A percentile compares a stretch with the other conserved stretches of the same genome.
These are phyloP conservation scores for Penicillium goetzii DNA, from an alignment of 495 filamentous ascomycete species.

Conservation along the genomic window DNA sequence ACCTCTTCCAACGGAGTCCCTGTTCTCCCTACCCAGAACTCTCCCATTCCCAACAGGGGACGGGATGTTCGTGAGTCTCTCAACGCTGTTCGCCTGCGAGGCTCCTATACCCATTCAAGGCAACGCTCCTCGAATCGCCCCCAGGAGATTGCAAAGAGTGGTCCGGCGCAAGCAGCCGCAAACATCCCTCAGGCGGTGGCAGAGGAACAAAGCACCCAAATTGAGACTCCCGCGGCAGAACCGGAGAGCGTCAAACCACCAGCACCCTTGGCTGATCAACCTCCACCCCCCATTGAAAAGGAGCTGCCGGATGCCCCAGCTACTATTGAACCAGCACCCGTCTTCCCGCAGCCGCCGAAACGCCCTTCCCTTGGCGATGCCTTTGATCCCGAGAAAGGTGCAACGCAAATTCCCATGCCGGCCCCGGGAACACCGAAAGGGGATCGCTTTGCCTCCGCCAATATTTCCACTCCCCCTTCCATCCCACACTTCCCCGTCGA, in stretches of 20 bases:
- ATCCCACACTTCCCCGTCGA: slow-evolving; percentile 63
- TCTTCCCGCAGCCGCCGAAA: slow-evolving; percentile 42
- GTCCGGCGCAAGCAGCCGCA: slow-evolving; percentile 50
- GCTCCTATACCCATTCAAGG: slow-evolving; percentile 67
- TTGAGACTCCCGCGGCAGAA: slow-evolving; percentile 39
- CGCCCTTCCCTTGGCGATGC: slow-evolving; percentile 41
- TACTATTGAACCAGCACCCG: slow-evolving; percentile 27
- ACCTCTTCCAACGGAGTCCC: slow-evolving; percentile 79
- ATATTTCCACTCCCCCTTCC: slow-evolving; percentile 45
- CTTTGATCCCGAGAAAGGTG: slow-evolving; percentile 56
- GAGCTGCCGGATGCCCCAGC: slow-evolving; percentile 30
- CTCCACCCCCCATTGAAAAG: slow-evolving; percentile 43
- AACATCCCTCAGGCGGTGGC: slow-evolving; percentile 68
- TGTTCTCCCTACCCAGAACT: slow-evolving; percentile 82
- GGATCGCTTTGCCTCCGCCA: slow-evolving; percentile 31
- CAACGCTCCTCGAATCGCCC: slow-evolving; percentile 58
- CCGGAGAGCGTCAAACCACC: slow-evolving; percentile 43
- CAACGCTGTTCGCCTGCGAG: slow-evolving; percentile 84
- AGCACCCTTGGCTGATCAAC: slow-evolving; percentile 65
- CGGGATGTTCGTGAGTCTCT: slow-evolving; percentile 88
- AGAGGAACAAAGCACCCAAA: slow-evolving; percentile 43
- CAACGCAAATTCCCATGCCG: slow-evolving; percentile 33
- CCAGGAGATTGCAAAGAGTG: slow-evolving; percentile 59
- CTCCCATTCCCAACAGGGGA: slow-evolving; percentile 85
- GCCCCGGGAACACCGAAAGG: slow-evolving; percentile 44